Conservation (phyloP, 78 protist species). For the Tieghemostelium lacteum region DNA sequence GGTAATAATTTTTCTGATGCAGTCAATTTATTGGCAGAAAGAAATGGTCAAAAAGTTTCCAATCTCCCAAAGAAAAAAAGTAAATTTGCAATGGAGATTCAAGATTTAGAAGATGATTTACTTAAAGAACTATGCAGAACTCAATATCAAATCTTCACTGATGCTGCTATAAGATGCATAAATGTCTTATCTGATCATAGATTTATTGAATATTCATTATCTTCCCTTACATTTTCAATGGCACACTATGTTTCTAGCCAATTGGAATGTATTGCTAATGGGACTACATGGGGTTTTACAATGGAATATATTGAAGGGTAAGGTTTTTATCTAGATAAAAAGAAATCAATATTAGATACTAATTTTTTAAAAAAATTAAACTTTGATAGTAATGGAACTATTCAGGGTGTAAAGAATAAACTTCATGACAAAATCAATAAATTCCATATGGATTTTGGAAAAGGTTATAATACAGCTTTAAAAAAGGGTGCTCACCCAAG, state of each 20-base stretch:
- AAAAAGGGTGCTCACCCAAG: not conserved
- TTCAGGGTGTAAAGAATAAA: not conserved
- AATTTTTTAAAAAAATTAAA: not conserved
- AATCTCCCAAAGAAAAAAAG: conserved; percentile 9
- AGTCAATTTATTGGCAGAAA: conserved; percentile 25
- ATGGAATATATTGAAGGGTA: conserved; percentile 2
- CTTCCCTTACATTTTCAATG: conserved; percentile 1
- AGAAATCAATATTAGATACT: not conserved
- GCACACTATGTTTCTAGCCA: conserved; percentile 10
- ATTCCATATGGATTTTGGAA: not conserved
- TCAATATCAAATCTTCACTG: not conserved
- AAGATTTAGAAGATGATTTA: not conserved
- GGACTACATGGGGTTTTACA: not conserved
- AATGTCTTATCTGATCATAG: not conserved
- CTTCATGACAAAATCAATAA: not conserved
- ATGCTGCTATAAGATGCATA: not conserved
- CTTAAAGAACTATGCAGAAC: not conserved
- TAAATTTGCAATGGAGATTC: not conserved
- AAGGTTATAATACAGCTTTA: not conserved
- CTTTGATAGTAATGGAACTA: not conserved
- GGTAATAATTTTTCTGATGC: conserved; percentile 28
- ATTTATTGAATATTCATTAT: not conserved
- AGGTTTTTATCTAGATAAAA: not conserved
- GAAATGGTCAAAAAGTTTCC: conserved; percentile 20
- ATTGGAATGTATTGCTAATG: conserved; percentile 14